Evolutionary conservation across 768 basidiomycete species (phyloP), one percentile per base, ranked within the genome.

Genomic region (Cystobasidium onofrii): DNA sequence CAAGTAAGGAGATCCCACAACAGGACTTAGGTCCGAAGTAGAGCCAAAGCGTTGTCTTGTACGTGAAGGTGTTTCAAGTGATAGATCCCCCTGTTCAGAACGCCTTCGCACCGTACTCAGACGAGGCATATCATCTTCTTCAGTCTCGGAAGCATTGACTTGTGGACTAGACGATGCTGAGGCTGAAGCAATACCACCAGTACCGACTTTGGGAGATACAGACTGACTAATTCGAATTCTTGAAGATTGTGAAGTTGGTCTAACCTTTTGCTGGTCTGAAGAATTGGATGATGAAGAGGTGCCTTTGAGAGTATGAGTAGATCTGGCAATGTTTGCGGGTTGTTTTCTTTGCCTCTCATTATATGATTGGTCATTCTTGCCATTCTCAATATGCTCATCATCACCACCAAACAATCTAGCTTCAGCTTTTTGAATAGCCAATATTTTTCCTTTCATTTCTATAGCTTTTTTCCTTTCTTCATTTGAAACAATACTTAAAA

Each of bases 401-500:
- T 46, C 36, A 39, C 63, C 43, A 6, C 46, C 70, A 44, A 73
- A 73, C 34, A 73, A 29, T 41, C 44, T 64, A 1, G 63, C 73
- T 54, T 73, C 73, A 6, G 73, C 73, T 29, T 43, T 23, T 64
- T 73, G 73, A 12, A 65, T 52, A 31, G 62, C 73, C 4, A 54
- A 31, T 2, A 73, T 29, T 41, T 60, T 64, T 20, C 34, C 23
- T 20, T 46, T n/a, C 73, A 64, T 62, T 23, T 73, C 50, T 2
- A 17, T 20, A 33, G 73, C 73, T 34, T 64, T 73, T 25, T 64
- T 33, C 13, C 73, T 36, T 31, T 73, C 73, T 52, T 73, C 73
- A 1, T 12, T 39, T 2, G 62, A 52, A n/a, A 64, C 60, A 61
- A 39, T 64, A 36, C 23, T n/a, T 23, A 73, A 73, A 43, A 12